These are phyloP conservation scores for Bathelium albidoporum DNA, from an alignment of 495 filamentous ascomycete species.

Conservation along the genomic window DNA sequence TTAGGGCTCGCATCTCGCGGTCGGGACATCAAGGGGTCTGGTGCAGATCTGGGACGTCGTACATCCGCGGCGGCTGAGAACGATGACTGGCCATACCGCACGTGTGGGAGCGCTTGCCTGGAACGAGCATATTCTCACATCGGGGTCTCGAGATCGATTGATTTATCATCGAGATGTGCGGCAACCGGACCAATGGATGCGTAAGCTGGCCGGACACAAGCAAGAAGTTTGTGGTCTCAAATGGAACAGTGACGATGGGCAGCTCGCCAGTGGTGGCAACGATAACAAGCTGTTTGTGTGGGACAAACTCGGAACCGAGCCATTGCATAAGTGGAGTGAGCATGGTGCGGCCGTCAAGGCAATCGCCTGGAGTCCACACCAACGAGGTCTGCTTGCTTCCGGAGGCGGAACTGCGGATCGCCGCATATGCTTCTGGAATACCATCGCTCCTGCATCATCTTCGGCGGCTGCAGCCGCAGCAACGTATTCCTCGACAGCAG, in stretches of 20 bases:
- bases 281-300: constrained; percentile 98
- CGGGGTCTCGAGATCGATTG: constrained; percentile 81
- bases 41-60: constrained; percentile 98
- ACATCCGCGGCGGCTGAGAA: constrained; percentile 68
- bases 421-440: constrained; percentile 97
- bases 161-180: constrained; percentile 95
- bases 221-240: constrained; percentile 97
- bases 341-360: constrained; percentile 95
- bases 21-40: constrained; percentile 84
- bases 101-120: constrained; percentile 87
- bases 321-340: constrained; percentile 82
- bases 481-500: not conserved
- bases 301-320: constrained; percentile 82
- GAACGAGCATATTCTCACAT: constrained; percentile 96
- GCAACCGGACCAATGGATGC: constrained; percentile 79
- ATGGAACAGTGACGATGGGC: constrained; percentile 92
- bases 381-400: constrained; percentile 84
- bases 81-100: constrained; percentile 91
- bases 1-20: constrained; percentile 84
- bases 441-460: constrained; percentile 61
- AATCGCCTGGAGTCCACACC: constrained; percentile 97
- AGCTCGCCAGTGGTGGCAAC: constrained; percentile 92
- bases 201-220: constrained; percentile 84
- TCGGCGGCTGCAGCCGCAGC: constrained; percentile 28
- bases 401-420: constrained; percentile 93